Percentiles rank a stretch among this genome's conserved stretches.
Conservation (phyloP, 1,139 yeast genomes). For the Magnusiomyces paraingens region DNA sequence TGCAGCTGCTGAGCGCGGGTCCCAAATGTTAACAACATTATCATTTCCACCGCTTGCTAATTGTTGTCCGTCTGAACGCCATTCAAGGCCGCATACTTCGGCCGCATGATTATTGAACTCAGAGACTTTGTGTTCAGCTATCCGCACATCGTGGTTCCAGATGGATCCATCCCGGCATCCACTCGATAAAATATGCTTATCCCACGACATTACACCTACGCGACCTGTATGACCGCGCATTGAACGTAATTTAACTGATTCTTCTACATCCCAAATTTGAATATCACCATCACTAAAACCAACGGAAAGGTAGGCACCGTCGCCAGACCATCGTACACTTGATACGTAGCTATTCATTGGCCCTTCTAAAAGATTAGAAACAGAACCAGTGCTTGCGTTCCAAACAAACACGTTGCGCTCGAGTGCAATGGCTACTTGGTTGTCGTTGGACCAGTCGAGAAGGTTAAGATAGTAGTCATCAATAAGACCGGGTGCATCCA, state of each 20-base stretch:
- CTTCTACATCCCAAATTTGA: slow-evolving; percentile 93
- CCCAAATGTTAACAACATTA: slow-evolving; percentile 92
- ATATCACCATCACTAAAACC: slow-evolving; percentile 81
- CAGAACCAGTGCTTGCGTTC: slow-evolving; percentile 85
- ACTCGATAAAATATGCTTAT: slow-evolving; percentile 67
- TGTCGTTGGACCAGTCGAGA: slow-evolving; percentile 80
- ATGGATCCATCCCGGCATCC: slow-evolving; percentile 83
- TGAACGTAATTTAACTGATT: slow-evolving; percentile 66
- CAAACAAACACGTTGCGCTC: slow-evolving; percentile 82
- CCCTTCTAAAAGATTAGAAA: slow-evolving; percentile 61
- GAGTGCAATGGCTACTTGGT: slow-evolving; percentile 82
- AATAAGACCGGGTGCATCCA: slow-evolving; percentile 92
- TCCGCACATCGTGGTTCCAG: slow-evolving; percentile 88
- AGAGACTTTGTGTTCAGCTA: slow-evolving; percentile 65
- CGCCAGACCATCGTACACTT: slow-evolving; percentile 86
- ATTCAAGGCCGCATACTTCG: slow-evolving; percentile 89
- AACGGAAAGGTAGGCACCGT: slow-evolving; percentile 78
- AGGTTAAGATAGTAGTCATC: slow-evolving; percentile 90
- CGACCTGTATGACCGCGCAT: slow-evolving; percentile 68
- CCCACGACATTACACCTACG: slow-evolving; percentile 84
- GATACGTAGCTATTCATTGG: slow-evolving; percentile 43
- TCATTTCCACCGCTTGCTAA: slow-evolving; percentile 94
- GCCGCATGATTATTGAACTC: slow-evolving; percentile 65
- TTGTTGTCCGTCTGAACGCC: slow-evolving; percentile 78
- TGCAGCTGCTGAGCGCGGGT: slow-evolving; percentile 55